phyloP scores from a whole-genome alignment of 2,329 filamentous ascomycete genomes.

The Sarocladium strictum region DNA sequence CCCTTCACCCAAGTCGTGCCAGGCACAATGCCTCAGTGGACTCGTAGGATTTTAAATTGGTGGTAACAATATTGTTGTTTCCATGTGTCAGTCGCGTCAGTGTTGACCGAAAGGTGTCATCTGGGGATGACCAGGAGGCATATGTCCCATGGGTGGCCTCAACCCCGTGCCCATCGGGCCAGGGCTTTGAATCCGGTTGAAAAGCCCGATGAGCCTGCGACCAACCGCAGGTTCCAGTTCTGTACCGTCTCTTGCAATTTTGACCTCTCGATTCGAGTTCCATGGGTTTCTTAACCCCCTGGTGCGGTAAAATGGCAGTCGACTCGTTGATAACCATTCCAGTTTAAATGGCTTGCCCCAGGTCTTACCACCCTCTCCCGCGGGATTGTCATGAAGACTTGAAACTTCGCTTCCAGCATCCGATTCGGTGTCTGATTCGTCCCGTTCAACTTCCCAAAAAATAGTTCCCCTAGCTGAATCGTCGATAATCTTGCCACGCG shows the following conservation, averaged over 20 bases:
- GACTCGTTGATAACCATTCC: slow-evolving; percentile 80
- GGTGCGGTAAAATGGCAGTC: slow-evolving; percentile 83
- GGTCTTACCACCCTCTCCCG: slow-evolving; percentile 51
- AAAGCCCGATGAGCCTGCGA: slow-evolving; percentile 69
- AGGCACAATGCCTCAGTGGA: not conserved
- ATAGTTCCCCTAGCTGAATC: slow-evolving; percentile 92
- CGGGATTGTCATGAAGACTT: slow-evolving; percentile 26
- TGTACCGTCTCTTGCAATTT: slow-evolving; percentile 91
- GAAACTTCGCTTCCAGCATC: slow-evolving; percentile 36
- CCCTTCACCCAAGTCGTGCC: not conserved
- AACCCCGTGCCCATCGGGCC: slow-evolving; percentile 16
- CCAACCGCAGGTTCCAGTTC: slow-evolving; percentile 83
- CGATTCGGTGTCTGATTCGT: slow-evolving; percentile 40
- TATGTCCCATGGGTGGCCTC: slow-evolving; percentile 27
- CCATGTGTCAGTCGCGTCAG: slow-evolving; percentile 13
- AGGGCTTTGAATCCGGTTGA: slow-evolving; percentile 46
- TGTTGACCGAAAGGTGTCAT: slow-evolving; percentile 29
- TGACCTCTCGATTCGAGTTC: slow-evolving; percentile 93
- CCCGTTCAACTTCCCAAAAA: slow-evolving; percentile 82
- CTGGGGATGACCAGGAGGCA: slow-evolving; percentile 30
- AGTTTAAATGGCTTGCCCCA: slow-evolving; percentile 91
- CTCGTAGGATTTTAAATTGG: not conserved
- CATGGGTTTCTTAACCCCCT: slow-evolving; percentile 84
- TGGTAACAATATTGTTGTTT: too few species aligned
- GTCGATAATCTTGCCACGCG: slow-evolving; percentile 82